These are phyloP conservation scores for Penstemon eatonii DNA, from an alignment of 257 asterid genomes.

Conservation along the genomic window DNA sequence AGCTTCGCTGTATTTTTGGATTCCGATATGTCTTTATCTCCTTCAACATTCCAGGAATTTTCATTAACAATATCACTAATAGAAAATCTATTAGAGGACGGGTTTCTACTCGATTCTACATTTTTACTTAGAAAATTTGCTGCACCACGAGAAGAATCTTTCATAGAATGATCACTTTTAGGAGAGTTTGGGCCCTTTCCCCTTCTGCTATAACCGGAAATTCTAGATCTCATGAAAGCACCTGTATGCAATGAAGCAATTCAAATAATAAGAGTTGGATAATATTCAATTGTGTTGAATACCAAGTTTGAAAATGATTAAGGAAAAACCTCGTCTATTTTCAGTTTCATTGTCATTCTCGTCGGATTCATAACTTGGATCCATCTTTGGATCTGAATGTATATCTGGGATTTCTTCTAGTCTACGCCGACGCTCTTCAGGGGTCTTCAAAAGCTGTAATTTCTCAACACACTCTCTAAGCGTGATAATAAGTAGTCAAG, in stretches of 20 bases:
- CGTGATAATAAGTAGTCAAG: slow-evolving; percentile 71
- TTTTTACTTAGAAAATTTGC: slow-evolving; percentile 24
- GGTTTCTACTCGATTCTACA: slow-evolving; percentile 51
- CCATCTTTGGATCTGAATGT: slow-evolving; percentile 94
- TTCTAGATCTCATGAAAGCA: slow-evolving; percentile 59
- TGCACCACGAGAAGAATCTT: too few species aligned
- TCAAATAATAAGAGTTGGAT: slow-evolving; percentile 6
- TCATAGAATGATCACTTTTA: slow-evolving; percentile 46
- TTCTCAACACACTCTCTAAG: slow-evolving; percentile 99
- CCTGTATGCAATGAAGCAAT: slow-evolving; percentile 47
- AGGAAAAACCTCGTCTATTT: slow-evolving; percentile 66
- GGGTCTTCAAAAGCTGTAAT: slow-evolving; percentile 83
- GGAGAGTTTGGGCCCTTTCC: slow-evolving; percentile 78
- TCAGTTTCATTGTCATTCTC: slow-evolving; percentile 77
- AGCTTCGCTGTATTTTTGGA: slow-evolving; percentile 41
- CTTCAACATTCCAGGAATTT: slow-evolving; percentile 51
- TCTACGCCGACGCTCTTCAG: slow-evolving; percentile 91
- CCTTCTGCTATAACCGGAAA: slow-evolving; percentile 65
- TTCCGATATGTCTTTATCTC: slow-evolving; percentile 50
- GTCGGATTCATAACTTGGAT: slow-evolving; percentile 84
- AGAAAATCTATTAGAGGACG: slow-evolving; percentile 44
- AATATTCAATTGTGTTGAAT: background rate
- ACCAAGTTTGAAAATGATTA: slow-evolving; percentile 7
- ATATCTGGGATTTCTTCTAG: slow-evolving; percentile 84
- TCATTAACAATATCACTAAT: slow-evolving; percentile 49